Base-by-base conservation (phyloP, 2,329 filamentous ascomycete genomes). In the Lasiodiplodia theobromae region DNA sequence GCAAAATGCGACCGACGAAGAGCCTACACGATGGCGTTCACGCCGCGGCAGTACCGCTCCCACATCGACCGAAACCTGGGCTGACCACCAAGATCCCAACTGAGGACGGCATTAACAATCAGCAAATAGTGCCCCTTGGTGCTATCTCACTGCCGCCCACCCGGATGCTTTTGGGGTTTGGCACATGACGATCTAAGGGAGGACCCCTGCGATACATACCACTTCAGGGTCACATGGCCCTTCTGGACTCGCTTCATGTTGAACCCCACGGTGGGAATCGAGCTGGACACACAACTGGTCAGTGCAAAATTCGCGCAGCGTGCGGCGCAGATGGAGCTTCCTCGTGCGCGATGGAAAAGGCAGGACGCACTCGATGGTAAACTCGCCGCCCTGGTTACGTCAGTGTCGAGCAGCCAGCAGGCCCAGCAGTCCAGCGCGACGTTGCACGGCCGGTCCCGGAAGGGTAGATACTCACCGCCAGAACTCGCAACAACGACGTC, bases 191-290 rank as follows among this genome's bases (percentile, higher is more conserved):
- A 51, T 40, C 66, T 60, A 54, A 49, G 47, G 66, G 44, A 72
- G 60, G 72, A 71, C 72, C 62, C 70, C 71, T 71, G 74, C 74
- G 68, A 70, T 64, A 82, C 86, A 78, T 79, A 90, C 88, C 96
- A 99, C 83, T 98, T 98, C 77, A 99, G 86, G 75, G 96, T 97
- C 80, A 99, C 96, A 88, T 98, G 95, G 74, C 96, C 96, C 78
- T 96, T 95, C 83, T 97, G 94, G 75, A 99, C 94, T 74, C 92
- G 91, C 86, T 98, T 98, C 90, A 97, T 97, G 82, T 98, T 99
- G 86, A 98, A 98, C 73, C 96, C 96, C 76, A 99, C 95, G 18
- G 96, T 99, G 71, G 96, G 96, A 80, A 98, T 97, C 73, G 95
- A 97, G 85, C 95, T 98, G 84, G 57, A 60, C 53, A 57, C 51